Percentiles rank a stretch among this genome's conserved stretches.
Conservation (phyloP, 2,329 filamentous ascomycete species). For the Cryoendolithus antarcticus region DNA sequence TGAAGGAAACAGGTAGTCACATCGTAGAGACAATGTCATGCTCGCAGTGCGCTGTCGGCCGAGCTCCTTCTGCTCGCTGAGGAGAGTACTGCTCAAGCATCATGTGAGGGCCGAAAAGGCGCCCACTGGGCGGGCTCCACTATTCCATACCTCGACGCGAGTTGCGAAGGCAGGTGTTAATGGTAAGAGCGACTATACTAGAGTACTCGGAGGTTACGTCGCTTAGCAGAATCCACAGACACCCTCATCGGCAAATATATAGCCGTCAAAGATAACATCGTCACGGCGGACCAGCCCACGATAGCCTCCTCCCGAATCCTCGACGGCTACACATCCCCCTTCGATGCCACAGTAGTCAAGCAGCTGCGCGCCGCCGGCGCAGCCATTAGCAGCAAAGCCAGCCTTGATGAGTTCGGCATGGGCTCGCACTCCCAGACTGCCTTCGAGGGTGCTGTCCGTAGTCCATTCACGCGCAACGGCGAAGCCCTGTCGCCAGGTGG, state of each 20-base stretch:
- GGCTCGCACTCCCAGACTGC: slow-evolving; percentile 68
- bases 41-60: too few relatives aligned
- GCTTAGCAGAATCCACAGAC: background rate
- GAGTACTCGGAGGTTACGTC: too few relatives aligned
- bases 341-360: slow-evolving; percentile 67
- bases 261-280: slow-evolving; percentile 41
- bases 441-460: slow-evolving; percentile 51
- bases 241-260: slow-evolving; percentile 24
- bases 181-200: too few relatives aligned
- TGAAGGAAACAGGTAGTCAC: too few relatives aligned
- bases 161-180: too few relatives aligned
- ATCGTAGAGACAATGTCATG: too few relatives aligned
- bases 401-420: slow-evolving; percentile 95
- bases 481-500: slow-evolving; percentile 58
- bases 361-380: slow-evolving; percentile 53
- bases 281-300: slow-evolving; percentile 40
- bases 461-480: slow-evolving; percentile 29
- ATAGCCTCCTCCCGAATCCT: slow-evolving; percentile 76
- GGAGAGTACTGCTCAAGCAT: too few relatives aligned
- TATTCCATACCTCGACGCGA: too few relatives aligned
- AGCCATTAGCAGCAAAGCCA: slow-evolving; percentile 64
- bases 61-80: too few relatives aligned
- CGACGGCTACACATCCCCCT: slow-evolving; percentile 55
- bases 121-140: too few relatives aligned
- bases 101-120: too few relatives aligned